Evolutionary conservation across 768 basidiomycete genomes (phyloP).

Genomic region (Mycena vulgaris): DNA sequence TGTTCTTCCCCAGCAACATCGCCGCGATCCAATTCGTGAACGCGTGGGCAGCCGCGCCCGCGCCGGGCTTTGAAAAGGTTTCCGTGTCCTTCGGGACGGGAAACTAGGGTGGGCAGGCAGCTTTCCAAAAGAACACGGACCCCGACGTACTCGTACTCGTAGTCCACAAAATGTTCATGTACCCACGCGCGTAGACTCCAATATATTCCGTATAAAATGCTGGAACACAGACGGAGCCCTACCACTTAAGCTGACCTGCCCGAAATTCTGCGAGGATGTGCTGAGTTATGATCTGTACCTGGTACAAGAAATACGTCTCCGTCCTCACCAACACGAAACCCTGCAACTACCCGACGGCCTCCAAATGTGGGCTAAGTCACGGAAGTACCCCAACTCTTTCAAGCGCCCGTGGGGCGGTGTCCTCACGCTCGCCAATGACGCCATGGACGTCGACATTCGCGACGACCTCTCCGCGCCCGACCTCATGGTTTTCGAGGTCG

Average conservation of each 20-base stretch:
- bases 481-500: constrained; percentile 1
- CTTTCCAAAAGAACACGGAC: not conserved
- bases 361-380: constrained; percentile 4
- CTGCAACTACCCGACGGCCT: constrained; percentile 1
- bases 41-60: constrained; percentile 2
- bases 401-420: not conserved
- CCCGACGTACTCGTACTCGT: not conserved
- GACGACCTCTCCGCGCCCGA: not conserved
- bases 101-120: constrained; percentile 7
- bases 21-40: constrained; percentile 19
- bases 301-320: constrained; percentile 6
- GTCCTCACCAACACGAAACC: not conserved
- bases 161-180: not conserved
- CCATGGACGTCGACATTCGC: not conserved
- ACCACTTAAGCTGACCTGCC: constrained; percentile 18
- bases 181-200: not conserved
- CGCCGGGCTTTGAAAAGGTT: constrained; percentile 3
- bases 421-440: not conserved
- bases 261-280: constrained; percentile 3
- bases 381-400: constrained; percentile 12
- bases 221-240: constrained; percentile 11
- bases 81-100: constrained; percentile 17
- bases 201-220: constrained; percentile 8
- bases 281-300: not conserved
- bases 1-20: constrained; percentile 17